These are phyloP conservation scores for Mycena vulgaris DNA, from an alignment of 768 basidiomycete genomes.

Conservation along the genomic window DNA sequence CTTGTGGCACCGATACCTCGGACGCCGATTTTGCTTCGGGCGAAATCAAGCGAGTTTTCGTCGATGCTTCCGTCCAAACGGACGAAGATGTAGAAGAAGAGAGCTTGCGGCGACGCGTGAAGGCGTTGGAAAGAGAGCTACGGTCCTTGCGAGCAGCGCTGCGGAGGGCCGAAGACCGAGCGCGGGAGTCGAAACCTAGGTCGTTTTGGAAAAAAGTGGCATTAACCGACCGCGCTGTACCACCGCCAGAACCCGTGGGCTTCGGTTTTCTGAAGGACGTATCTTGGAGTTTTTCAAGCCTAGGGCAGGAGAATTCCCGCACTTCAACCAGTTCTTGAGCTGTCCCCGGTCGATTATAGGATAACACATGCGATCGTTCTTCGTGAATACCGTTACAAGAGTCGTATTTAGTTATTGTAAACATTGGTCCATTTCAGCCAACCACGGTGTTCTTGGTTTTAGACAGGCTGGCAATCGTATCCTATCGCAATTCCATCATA, in stretches of 20 bases:
- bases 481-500: conserved; percentile 6
- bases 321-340: background rate
- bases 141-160: conserved; percentile 15
- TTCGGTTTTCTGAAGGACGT: conserved; percentile 18
- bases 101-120: conserved; percentile 25
- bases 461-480: conserved; percentile 37
- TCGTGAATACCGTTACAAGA: background rate
- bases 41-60: conserved; percentile 5
- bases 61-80: conserved; percentile 24
- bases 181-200: conserved; percentile 19
- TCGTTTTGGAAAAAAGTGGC: conserved; percentile 26
- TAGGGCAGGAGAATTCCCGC: background rate
- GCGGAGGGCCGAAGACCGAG: conserved; percentile 15
- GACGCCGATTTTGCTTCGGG: conserved; percentile 3
- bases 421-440: background rate
- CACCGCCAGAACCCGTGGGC: conserved; percentile 11
- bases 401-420: background rate
- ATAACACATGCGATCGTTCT: too few relatives aligned
- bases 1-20: conserved; percentile 24
- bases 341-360: too few relatives aligned
- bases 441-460: conserved; percentile 39
- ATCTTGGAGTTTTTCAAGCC: conserved; percentile 10
- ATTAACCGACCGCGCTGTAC: conserved; percentile 22
- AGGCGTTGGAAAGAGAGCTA: conserved; percentile 32
- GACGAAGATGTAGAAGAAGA: conserved; percentile 26